Evolutionary conservation across 2,329 filamentous ascomycete species (phyloP).

Genomic region (Cladosporium sp.): DNA sequence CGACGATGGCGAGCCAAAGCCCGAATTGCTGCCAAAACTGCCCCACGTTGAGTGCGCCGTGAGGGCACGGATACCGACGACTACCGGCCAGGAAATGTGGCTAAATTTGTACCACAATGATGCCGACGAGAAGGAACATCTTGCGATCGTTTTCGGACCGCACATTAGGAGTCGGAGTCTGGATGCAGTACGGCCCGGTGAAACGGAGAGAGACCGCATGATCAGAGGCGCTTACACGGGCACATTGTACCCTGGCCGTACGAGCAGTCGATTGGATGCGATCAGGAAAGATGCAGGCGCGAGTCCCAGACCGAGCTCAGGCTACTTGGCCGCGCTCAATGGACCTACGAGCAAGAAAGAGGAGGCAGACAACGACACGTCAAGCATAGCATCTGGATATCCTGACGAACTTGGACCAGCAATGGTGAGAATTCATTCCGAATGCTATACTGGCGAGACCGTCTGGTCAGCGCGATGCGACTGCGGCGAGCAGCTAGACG

Average conservation of each 20-base stretch:
- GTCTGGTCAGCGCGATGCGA: slow-evolving; percentile 98
- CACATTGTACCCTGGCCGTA: slow-evolving; percentile 80
- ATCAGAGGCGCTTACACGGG: slow-evolving; percentile 91
- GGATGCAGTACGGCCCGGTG: slow-evolving; percentile 69
- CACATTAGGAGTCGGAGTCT: slow-evolving; percentile 72
- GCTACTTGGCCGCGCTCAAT: slow-evolving; percentile 25
- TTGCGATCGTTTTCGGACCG: slow-evolving; percentile 94
- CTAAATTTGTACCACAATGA: slow-evolving; percentile 92
- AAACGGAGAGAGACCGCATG: slow-evolving; percentile 89
- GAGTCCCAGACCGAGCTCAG: slow-evolving; percentile 24
- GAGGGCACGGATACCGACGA: slow-evolving; percentile 90
- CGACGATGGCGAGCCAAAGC: slow-evolving; percentile 42
- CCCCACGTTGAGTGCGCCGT: slow-evolving; percentile 92
- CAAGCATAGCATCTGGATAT: slow-evolving; percentile 25
- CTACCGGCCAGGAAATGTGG: slow-evolving; percentile 92
- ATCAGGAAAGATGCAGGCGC: slow-evolving; percentile 43
- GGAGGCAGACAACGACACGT: slow-evolving; percentile 31
- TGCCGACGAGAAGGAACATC: slow-evolving; percentile 90
- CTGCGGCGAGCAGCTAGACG: slow-evolving; percentile 95
- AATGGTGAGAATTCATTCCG: slow-evolving; percentile 91
- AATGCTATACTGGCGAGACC: slow-evolving; percentile 98
- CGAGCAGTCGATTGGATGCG: slow-evolving; percentile 67
- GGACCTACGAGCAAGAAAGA: slow-evolving; percentile 18
- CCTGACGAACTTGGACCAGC: slow-evolving; percentile 53
- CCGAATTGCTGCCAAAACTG: slow-evolving; percentile 71